Percentiles rank a stretch among this genome's conserved stretches.
Conservation (phyloP, 2,329 filamentous ascomycete species). For the Fusarium floridanum region DNA sequence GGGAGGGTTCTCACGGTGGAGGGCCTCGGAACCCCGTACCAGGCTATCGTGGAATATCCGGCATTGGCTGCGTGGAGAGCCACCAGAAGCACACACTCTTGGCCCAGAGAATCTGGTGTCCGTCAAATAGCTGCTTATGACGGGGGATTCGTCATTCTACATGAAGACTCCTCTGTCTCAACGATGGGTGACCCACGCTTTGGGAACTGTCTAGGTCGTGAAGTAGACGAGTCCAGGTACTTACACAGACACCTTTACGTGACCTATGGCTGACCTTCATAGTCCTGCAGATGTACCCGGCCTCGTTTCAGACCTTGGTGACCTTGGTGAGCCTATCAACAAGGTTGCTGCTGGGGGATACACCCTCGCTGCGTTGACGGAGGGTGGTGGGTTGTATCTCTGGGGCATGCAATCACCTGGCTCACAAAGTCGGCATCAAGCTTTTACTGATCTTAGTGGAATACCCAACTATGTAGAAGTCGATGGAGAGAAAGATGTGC, state of each 20-base stretch:
- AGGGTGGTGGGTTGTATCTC: constrained; percentile 69
- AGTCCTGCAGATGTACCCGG: constrained; percentile 62
- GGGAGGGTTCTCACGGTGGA: constrained; percentile 22
- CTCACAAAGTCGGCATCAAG: constrained; percentile 47
- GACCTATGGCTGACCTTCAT: constrained; percentile 17
- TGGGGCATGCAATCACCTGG: constrained; percentile 63
- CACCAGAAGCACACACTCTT: constrained; percentile 21
- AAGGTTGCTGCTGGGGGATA: constrained; percentile 71
- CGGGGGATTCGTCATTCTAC: constrained; percentile 63
- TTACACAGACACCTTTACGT: background rate
- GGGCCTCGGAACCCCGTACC: background rate
- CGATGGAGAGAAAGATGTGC: constrained; percentile 63
- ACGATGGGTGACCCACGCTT: constrained; percentile 72
- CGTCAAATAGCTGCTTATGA: constrained; percentile 62
- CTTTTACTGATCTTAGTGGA: constrained; percentile 48
- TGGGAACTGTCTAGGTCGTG: constrained; percentile 67
- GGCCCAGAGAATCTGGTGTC: constrained; percentile 45
- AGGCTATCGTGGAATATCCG: constrained; percentile 39
- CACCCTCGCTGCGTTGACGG: constrained; percentile 68
- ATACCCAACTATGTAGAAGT: constrained; percentile 61
- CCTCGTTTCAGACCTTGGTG: constrained; percentile 62
- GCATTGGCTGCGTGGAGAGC: constrained; percentile 37
- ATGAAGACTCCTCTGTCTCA: constrained; percentile 59
- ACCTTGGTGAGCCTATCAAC: constrained; percentile 64
- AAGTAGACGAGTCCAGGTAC: constrained; percentile 55